Evolutionary conservation across 139 green algal genomes (phyloP), one percentile per base, ranked within the genome.

Genomic region (Mesostigma viride): DNA sequence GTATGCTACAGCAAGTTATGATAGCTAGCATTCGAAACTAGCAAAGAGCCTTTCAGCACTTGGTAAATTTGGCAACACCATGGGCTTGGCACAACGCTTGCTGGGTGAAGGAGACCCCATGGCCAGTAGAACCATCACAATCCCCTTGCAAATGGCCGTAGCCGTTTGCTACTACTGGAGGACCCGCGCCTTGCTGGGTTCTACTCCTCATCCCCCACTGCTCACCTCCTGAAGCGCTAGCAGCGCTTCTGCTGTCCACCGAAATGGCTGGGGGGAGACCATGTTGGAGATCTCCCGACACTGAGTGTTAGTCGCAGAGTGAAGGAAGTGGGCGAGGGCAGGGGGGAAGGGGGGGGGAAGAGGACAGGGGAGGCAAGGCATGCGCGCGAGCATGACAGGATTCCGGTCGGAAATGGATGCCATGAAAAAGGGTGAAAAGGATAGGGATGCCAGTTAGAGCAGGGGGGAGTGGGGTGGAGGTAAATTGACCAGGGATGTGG

Each of bases 201-300:
- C 11, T 24, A 51, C 8, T 51, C 11, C 8, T 24, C 11, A 14
- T 51, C 14, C 17, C 53, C 8, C 6, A 62, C 22, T 6, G 26
- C 22, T 47, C 17, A 66, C 69, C 35, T 76, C 62, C 31, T 76
- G 70, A 40, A 72, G 32, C 28, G 71, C 71, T 27, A 72, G 44
- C 26, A 77, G 64, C n/a, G 64, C 71, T 45, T 77, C 71, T 14
- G 64, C 71, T 20, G 73, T 72, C 64, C 73, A 81, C 20, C 74
- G 36, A 1, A 74, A 34, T 2, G 3, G 6, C 67, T 77, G 69
- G 14, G 59, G 62, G 56, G 33, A 72, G 64, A 83, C 68, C 26
- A 77, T 65, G 58, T 82, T 70, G 63, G 83, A 87, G 67, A 96
- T 91, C 71, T 97, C 91, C 0, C 87, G 76, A 1, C 89, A 83